A percentile compares a stretch with the other conserved stretches of the same genome.
Conservation (phyloP, 306 rosid genomes). For the Lagenaria siceraria region DNA sequence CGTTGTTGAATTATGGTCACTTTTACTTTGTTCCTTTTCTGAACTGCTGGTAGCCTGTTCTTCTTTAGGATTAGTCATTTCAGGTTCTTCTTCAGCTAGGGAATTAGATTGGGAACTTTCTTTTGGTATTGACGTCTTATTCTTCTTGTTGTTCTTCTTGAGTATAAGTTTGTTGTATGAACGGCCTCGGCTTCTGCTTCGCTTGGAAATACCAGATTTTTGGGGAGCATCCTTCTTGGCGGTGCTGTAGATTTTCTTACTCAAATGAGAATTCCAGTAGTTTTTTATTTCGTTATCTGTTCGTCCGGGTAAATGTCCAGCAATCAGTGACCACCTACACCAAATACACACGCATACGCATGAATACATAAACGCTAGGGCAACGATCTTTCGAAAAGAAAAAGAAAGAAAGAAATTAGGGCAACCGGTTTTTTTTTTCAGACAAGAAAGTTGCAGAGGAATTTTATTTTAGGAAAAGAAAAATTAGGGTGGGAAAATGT, state of each 20-base stretch:
- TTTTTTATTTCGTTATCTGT: constrained; percentile 82
- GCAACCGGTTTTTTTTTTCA: too few relatives aligned
- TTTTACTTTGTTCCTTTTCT: not conserved
- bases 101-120: not conserved
- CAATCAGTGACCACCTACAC: constrained; percentile 77
- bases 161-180: not conserved
- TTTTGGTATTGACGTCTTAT: not conserved
- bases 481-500: too few relatives aligned
- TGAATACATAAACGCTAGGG: not conserved
- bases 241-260: constrained; percentile 40
- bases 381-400: too few relatives aligned
- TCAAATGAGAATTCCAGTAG: constrained; percentile 79
- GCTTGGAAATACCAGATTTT: constrained; percentile 13
- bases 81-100: not conserved
- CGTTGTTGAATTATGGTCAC: not conserved
- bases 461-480: too few relatives aligned
- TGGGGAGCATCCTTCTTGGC: constrained; percentile 17
- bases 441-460: too few relatives aligned
- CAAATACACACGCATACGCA: not conserved
- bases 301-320: constrained; percentile 65
- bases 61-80: not conserved
- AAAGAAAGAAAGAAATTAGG: too few relatives aligned
- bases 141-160: not conserved
- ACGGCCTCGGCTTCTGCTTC: constrained; percentile 10
- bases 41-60: not conserved